phyloP scores from a whole-genome alignment of 495 filamentous ascomycete species.

The Penicillium simplicissimum region DNA sequence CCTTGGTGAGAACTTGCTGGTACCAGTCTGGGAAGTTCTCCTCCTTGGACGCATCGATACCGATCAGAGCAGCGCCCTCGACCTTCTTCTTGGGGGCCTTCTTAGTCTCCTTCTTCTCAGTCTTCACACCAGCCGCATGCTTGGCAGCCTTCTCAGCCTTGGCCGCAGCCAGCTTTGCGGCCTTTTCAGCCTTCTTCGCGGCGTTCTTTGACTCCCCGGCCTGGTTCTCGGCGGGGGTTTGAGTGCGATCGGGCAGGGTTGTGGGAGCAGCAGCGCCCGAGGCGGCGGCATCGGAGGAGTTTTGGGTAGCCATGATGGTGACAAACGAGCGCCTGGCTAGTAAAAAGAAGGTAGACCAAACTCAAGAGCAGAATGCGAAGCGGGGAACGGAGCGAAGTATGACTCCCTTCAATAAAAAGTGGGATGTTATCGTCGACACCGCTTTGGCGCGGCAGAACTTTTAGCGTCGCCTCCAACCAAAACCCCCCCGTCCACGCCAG shows the following conservation, averaged over 20 bases:
- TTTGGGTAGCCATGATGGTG: constrained; percentile 43
- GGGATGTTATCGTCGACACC: constrained; percentile 48
- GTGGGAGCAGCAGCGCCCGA: constrained; percentile 34
- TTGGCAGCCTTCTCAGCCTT: constrained; percentile 67
- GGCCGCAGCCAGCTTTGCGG: constrained; percentile 62
- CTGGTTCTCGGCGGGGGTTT: constrained; percentile 43
- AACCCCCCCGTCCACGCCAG: constrained; percentile 31
- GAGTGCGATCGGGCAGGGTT: constrained; percentile 44
- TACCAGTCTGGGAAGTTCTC: constrained; percentile 94
- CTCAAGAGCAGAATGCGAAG: constrained; percentile 20
- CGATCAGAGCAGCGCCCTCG: constrained; percentile 69
- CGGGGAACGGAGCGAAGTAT: constrained; percentile 19
- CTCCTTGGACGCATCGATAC: constrained; percentile 80
- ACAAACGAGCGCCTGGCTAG: constrained; percentile 25
- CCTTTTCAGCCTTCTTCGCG: constrained; percentile 69
- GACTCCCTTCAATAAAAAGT: constrained; percentile 40
- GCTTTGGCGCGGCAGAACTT: constrained; percentile 48
- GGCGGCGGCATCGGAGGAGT: constrained; percentile 32
- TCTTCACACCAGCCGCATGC: constrained; percentile 41
- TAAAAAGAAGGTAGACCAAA: constrained; percentile 20
- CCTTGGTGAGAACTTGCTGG: constrained; percentile 91
- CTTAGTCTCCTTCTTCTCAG: constrained; percentile 43
- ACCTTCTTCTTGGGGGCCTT: constrained; percentile 51
- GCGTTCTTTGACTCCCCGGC: constrained; percentile 67
- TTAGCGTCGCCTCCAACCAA: constrained; percentile 41